Evolutionary conservation across 352 stramenopile species (phyloP).

Genomic region (Lagenidium giganteum): DNA sequence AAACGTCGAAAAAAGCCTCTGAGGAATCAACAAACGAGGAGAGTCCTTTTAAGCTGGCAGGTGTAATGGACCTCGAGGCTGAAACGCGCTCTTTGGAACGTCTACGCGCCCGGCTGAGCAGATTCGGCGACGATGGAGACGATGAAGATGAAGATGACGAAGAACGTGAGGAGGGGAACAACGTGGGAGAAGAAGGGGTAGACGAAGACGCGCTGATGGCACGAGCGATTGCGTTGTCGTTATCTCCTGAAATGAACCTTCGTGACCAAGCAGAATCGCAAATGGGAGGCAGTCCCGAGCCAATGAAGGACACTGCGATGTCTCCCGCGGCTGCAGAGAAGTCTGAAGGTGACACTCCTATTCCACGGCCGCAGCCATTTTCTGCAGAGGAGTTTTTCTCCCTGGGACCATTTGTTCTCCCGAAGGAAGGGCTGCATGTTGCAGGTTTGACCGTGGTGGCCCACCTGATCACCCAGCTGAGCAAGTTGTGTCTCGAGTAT

Average conservation of each 20-base stretch:
- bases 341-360: conserved; percentile 14
- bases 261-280: conserved; percentile 44
- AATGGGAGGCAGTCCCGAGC: conserved; percentile 15
- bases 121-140: conserved; percentile 57
- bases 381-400: conserved; percentile 64
- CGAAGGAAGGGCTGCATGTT: conserved; percentile 32
- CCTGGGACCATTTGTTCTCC: conserved; percentile 59
- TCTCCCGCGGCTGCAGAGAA: conserved; percentile 1
- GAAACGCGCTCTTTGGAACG: conserved; percentile 58
- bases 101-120: conserved; percentile 55
- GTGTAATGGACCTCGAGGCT: conserved; percentile 58
- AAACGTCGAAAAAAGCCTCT: no score
- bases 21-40: conserved; percentile 1
- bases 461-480: conserved; percentile 55
- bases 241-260: conserved; percentile 76
- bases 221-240: conserved; percentile 79
- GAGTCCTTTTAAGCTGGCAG: background rate
- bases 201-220: conserved; percentile 89
- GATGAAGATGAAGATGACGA: conserved; percentile 55
- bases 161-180: conserved; percentile 35
- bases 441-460: conserved; percentile 44
- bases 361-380: conserved; percentile 46
- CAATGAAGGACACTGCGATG: conserved; percentile 6
- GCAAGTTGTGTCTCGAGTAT: conserved; percentile 68
- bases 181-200: conserved; percentile 56